Evolutionary conservation across 202 grass and related monocot species (phyloP), one percentile per base, ranked within the genome.

Genomic region (Cymbopogon flexuosus): DNA sequence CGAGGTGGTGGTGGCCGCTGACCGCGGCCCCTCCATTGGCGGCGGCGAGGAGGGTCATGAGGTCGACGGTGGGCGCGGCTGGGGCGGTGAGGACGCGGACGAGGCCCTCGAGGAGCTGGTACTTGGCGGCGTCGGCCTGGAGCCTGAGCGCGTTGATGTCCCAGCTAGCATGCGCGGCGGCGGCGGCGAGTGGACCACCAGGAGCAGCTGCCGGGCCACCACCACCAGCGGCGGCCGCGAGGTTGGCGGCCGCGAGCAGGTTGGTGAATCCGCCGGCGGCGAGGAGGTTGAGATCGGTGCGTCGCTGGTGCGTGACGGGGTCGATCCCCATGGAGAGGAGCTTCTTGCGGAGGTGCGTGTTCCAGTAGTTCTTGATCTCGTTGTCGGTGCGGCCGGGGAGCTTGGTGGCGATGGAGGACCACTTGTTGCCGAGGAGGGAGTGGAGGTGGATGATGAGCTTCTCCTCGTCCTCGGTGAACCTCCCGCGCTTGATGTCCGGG

Each of bases 311-410:
- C 3, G 94, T 97, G 68, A 94, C 91, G 3, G 94, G 94, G 82
- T 97, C 94, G 64, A 97, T 97, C 22, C 94, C 94, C 80, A 88
- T 91, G 43, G 41, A 46, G 0, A 97, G 85, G 3, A 97, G 94
- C 85, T 89, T 93, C 89, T 93, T 93, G 36, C 89, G 73, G 1
- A 97, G 84, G 70, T 97, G 94, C 2, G 94, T 94, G 84, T 97
- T 97, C 94, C 94, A 97, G 91, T 94, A 97, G 80, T 97, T 97
- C 77, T 97, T 97, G 70, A 97, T 97, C 91, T 97, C 94, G 65
- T 97, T 97, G 68, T 97, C 94, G 6, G 94, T 97, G 29, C 94
- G 65, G 10, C 94, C 91, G 0, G 87, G 91, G 3, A 97, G 77
- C 83, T 81, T 90, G 1, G 91, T 90, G 7, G 94, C 94, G 11